These are phyloP conservation scores for Abortiporus biennis DNA, from an alignment of 1,284 basidiomycete species.

Conservation along the genomic window DNA sequence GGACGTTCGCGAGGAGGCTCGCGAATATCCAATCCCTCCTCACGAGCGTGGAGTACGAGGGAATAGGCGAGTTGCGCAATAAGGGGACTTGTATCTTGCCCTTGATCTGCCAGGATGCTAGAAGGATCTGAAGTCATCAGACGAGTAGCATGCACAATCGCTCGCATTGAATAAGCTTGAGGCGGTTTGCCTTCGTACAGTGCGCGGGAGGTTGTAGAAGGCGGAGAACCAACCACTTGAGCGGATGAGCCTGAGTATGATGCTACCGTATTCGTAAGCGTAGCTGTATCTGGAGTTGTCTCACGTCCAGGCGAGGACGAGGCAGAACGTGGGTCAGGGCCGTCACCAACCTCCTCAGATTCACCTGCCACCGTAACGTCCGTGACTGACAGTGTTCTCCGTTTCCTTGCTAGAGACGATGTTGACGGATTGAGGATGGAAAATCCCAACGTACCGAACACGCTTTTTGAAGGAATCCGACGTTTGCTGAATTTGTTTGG, in stretches of 20 bases:
- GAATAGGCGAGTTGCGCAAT: constrained; percentile 65
- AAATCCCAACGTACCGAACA: constrained; percentile 66
- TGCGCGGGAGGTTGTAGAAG: constrained; percentile 13
- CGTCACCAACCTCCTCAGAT: no score
- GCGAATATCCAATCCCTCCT: constrained; percentile 54
- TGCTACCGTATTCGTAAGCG: not conserved
- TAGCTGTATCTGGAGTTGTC: not conserved
- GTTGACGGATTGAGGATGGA: constrained; percentile 51
- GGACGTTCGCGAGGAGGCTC: constrained; percentile 44
- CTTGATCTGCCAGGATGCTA: constrained; percentile 68
- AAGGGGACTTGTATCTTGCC: constrained; percentile 52
- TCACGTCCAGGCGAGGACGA: not conserved
- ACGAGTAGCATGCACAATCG: constrained; percentile 80
- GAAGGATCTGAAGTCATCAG: constrained; percentile 80
- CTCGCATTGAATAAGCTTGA: constrained; percentile 63
- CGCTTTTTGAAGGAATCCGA: constrained; percentile 44
- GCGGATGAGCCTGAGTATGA: constrained; percentile 8
- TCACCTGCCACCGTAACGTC: no score
- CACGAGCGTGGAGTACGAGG: constrained; percentile 68
- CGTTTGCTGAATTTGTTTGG: constrained; percentile 23
- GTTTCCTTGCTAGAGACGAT: constrained; percentile 22
- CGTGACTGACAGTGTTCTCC: constrained; percentile 16
- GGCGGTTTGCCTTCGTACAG: constrained; percentile 24
- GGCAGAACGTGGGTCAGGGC: not conserved
- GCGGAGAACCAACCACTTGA: constrained; percentile 7